A percentile compares a stretch with the other conserved stretches of the same genome.
phyloP scores from a whole-genome alignment of 2,329 filamentous ascomycete species.

The Fusarium verticillioides region DNA sequence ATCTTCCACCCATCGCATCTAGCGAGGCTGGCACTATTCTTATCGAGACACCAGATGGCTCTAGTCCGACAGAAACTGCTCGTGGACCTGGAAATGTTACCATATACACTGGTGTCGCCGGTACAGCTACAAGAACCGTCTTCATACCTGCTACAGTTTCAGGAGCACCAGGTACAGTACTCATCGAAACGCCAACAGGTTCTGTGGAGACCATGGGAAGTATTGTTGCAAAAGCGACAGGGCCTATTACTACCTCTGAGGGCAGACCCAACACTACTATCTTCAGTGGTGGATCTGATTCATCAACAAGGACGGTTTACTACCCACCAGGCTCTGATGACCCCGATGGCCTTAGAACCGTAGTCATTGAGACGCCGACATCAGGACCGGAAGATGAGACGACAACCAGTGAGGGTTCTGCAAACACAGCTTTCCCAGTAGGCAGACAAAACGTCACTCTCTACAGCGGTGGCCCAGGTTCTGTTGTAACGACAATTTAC shows the following conservation, averaged over 20 bases:
- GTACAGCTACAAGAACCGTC: background rate
- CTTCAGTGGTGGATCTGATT: background rate
- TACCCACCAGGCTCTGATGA: background rate
- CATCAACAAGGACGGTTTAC: background rate
- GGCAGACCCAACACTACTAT: background rate
- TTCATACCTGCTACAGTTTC: slow-evolving; percentile 2
- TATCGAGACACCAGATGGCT: background rate
- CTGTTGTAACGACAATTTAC: slow-evolving; percentile 6
- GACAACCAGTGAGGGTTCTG: too few species aligned
- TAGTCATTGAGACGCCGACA: slow-evolving; percentile 8
- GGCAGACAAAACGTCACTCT: background rate
- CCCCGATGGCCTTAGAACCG: background rate
- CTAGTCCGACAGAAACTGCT: background rate
- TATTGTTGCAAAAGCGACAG: background rate
- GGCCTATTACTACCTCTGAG: background rate
- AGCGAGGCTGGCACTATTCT: slow-evolving; percentile 8
- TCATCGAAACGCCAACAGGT: slow-evolving; percentile 1
- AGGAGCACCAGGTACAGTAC: background rate
- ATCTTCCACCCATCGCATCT: background rate
- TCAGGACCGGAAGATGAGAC: background rate
- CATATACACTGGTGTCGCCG: background rate
- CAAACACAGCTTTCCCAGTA: background rate
- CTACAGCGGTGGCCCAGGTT: background rate
- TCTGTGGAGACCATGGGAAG: background rate
- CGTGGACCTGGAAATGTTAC: slow-evolving; percentile 2